Base-by-base conservation (phyloP, 1,284 basidiomycete species). In the Cutaneotrichosporon spelunceum region DNA sequence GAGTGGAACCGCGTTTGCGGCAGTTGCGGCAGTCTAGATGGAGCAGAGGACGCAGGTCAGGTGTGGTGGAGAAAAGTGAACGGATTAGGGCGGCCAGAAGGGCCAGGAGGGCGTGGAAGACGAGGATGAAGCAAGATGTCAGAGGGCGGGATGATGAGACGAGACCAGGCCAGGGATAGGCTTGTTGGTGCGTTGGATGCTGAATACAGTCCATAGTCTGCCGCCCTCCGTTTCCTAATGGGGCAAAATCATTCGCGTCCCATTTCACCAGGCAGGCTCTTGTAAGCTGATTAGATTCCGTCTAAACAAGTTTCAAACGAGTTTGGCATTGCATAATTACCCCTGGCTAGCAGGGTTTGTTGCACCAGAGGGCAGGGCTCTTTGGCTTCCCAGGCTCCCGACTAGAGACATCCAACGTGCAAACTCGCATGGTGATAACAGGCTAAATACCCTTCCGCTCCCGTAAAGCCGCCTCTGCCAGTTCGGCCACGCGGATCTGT, bases 401-500 rank as follows among this genome's bases (percentile, higher is more conserved):
- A 42, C 19, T 42, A n/a, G 39, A 19, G 6, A 8, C 39, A 42
- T 42, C 19, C 39, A 42, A n/a, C 19, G 39, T 42, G 39, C 16
- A 19, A 19, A 7, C 19, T 39, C 39, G 16, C 39, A n/a, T 16
- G 39, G 2, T 42, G 39, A 42, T 42, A 42, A 42, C 39, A 42
- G 7, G 39, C 39, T 21, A 42, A 42, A n/a, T n/a, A 16, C 39
- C 39, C 39, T 50, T 50, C 48, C 48, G 30, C 29, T 53, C 49
- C 57, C 48, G 52, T 21, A 61, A 42, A 7, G 5, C 66, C 47
- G 57, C 44, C 49, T 70, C 66, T 1, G 23, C 23, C 26, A 48
- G 24, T 50, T 74, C 72, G 0, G 70, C 68, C n/a, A 68, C 48
- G 14, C 69, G 55, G 21, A 74, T 74, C 68, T 70, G 66, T 56